These are phyloP conservation scores for Suhomyces maxii DNA, from an alignment of 1,139 yeast genomes.

Conservation along the genomic window DNA sequence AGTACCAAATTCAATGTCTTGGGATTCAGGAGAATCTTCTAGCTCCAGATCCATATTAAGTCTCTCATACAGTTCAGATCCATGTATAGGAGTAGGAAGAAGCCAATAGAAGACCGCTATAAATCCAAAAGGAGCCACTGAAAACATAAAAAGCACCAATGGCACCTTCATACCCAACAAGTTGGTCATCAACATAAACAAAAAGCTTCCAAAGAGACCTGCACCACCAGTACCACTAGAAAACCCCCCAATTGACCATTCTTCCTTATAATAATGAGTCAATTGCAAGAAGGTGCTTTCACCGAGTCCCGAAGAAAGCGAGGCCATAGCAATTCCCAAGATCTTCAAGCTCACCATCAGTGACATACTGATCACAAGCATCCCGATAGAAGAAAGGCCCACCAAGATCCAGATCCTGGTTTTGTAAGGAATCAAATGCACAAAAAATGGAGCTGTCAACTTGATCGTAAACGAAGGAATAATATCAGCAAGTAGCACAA, in stretches of 20 bases:
- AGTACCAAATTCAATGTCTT: not conserved
- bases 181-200: slow-evolving; percentile 43
- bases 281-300: slow-evolving; percentile 85
- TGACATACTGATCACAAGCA: slow-evolving; percentile 64
- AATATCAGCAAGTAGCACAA: slow-evolving; percentile 83
- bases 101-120: slow-evolving; percentile 28
- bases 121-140: slow-evolving; percentile 41
- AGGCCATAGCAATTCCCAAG: slow-evolving; percentile 77
- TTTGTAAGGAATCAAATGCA: slow-evolving; percentile 63
- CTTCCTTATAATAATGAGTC: slow-evolving; percentile 64
- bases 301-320: slow-evolving; percentile 84
- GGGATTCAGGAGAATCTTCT: not conserved
- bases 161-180: slow-evolving; percentile 33
- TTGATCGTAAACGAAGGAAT: slow-evolving; percentile 78
- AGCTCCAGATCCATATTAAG: not conserved
- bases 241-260: slow-evolving; percentile 73
- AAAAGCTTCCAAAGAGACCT: slow-evolving; percentile 74
- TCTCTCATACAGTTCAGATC: not conserved
- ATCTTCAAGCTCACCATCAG: slow-evolving; percentile 39
- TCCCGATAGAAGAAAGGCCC: slow-evolving; percentile 65
- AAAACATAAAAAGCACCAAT: slow-evolving; percentile 32
- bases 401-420: slow-evolving; percentile 58
- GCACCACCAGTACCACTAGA: slow-evolving; percentile 97
- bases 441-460: slow-evolving; percentile 72
- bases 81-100: slow-evolving; percentile 23